These are phyloP conservation scores for Suillus sp. DNA, from an alignment of 768 basidiomycete genomes.

Conservation along the genomic window DNA sequence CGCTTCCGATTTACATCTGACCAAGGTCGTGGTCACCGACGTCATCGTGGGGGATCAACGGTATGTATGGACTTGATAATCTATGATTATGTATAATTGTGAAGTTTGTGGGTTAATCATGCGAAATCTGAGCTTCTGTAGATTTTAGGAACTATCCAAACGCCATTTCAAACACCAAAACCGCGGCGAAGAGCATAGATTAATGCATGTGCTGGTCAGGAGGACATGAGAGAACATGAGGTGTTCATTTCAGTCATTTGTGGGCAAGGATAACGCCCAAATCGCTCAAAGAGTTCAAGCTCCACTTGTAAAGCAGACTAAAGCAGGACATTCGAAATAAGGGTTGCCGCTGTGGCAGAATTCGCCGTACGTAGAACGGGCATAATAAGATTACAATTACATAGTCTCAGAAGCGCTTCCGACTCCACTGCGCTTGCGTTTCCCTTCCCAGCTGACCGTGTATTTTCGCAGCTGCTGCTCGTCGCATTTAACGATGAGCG, in stretches of 20 bases:
- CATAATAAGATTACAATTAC: slow-evolving; percentile 14
- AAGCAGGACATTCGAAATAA: neutral
- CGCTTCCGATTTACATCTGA: slow-evolving; percentile 77
- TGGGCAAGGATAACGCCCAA: neutral
- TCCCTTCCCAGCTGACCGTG: neutral
- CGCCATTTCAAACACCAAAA: neutral
- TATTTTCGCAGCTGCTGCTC: slow-evolving; percentile 12
- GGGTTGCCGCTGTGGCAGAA: slow-evolving; percentile 8
- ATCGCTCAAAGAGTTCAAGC: slow-evolving; percentile 6
- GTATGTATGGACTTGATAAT: neutral
- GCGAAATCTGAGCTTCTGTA: neutral
- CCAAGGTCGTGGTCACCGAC: neutral
- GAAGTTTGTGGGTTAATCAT: neutral
- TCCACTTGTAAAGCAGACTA: slow-evolving; percentile 2
- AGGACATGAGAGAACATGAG: slow-evolving; percentile 5
- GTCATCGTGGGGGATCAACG: neutral
- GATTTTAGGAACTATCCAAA: neutral
- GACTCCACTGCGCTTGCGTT: slow-evolving; percentile 1
- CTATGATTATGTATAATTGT: neutral
- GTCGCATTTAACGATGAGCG: slow-evolving; percentile 36
- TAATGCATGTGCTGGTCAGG: slow-evolving; percentile 10
- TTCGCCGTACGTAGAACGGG: slow-evolving; percentile 1
- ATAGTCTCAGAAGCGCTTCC: slow-evolving; percentile 8
- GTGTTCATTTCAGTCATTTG: neutral
- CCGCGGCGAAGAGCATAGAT: neutral